A percentile compares a stretch with the other conserved stretches of the same genome.
phyloP scores from a whole-genome alignment of 2,329 filamentous ascomycete genomes.

The Metarhizium rileyi region DNA sequence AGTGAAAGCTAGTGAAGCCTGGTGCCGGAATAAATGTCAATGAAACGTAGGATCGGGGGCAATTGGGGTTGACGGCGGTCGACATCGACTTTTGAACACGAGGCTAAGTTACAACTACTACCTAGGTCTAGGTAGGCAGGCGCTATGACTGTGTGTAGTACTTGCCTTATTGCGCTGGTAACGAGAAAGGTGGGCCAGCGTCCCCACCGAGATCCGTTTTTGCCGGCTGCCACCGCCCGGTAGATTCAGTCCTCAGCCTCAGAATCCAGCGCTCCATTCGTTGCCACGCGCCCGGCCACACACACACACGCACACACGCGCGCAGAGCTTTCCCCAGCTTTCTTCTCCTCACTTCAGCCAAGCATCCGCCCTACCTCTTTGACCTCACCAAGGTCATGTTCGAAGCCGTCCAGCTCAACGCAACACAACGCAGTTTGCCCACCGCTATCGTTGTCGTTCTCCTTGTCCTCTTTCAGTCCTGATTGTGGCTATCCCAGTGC shows the following conservation, averaged over 20 bases:
- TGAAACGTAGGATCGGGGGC: too few relatives aligned
- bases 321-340: constrained; percentile 3
- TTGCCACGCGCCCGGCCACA: too few relatives aligned
- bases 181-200: not conserved
- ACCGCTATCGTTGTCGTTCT: not conserved
- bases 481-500: not conserved
- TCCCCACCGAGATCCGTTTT: not conserved
- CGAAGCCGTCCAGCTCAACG: not conserved
- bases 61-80: too few relatives aligned
- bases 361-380: not conserved
- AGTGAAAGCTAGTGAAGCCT: too few relatives aligned
- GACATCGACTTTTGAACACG: too few relatives aligned
- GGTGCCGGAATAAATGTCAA: too few relatives aligned
- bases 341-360: constrained; percentile 5
- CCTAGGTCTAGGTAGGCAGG: too few relatives aligned
- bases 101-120: too few relatives aligned
- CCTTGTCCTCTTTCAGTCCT: not conserved
- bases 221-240: constrained; percentile 10
- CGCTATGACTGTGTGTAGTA: too few relatives aligned
- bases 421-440: not conserved
- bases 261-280: too few relatives aligned
- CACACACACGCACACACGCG: not conserved
- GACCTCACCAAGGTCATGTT: not conserved
- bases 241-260: not conserved
- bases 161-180: too few relatives aligned